Conservation (phyloP, 169 alveolate species). For the Pseudocohnilembus persalinus region DNA sequence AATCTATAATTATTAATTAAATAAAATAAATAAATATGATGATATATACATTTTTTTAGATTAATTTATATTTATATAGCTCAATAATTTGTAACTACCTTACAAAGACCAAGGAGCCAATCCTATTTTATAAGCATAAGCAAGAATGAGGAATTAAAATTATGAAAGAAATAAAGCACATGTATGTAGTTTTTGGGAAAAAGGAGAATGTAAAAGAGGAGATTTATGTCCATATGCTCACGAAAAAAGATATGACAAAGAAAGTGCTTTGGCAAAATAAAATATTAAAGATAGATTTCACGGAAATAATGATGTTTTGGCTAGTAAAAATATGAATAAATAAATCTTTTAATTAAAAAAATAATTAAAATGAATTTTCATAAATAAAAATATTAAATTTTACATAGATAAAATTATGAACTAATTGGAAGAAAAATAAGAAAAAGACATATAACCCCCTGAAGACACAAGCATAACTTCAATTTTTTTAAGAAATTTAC, state of each 20-base stretch:
- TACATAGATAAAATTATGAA: slow-evolving; percentile 33
- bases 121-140: slow-evolving; percentile 62
- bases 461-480: slow-evolving; percentile 76
- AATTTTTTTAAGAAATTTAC: slow-evolving; percentile 69
- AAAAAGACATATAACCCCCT: slow-evolving; percentile 62
- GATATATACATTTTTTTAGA: slow-evolving; percentile 9
- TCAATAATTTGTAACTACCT: slow-evolving; percentile 52
- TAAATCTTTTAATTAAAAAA: slow-evolving; percentile 71
- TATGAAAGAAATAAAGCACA: slow-evolving; percentile 92
- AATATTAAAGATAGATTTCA: slow-evolving; percentile 78
- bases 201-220: slow-evolving; percentile 94
- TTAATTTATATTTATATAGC: slow-evolving; percentile 25
- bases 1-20: no score
- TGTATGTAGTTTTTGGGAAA: slow-evolving; percentile 94
- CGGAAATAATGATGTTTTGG: slow-evolving; percentile 88
- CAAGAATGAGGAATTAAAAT: slow-evolving; percentile 85
- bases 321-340: no score
- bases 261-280: slow-evolving; percentile 66
- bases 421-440: slow-evolving; percentile 7
- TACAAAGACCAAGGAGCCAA: slow-evolving; percentile 50
- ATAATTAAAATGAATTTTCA: no score
- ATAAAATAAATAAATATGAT: slow-evolving; percentile 10
- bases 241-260: slow-evolving; percentile 57
- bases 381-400: no score
- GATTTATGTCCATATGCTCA: slow-evolving; percentile 92